phyloP scores from a whole-genome alignment of 2,329 filamentous ascomycete species.

The Xylariaceae sp. region DNA sequence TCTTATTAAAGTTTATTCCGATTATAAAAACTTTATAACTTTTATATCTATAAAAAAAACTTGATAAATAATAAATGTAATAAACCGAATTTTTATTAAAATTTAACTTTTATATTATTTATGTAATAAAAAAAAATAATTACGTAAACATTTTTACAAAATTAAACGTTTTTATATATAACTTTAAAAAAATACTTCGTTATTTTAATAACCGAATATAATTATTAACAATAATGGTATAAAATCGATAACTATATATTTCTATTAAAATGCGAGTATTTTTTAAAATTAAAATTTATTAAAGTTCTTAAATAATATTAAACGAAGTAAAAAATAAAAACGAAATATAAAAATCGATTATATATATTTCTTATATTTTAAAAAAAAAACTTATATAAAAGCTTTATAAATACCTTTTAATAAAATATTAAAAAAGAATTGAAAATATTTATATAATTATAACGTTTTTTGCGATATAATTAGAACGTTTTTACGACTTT shows the following conservation, averaged over 20 bases:
- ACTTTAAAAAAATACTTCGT: neutral
- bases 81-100: conserved; percentile 6
- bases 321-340: neutral
- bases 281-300: neutral
- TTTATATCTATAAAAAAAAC: conserved; percentile 4
- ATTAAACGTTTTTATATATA: neutral
- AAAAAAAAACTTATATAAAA: conserved; percentile 19
- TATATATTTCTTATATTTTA: conserved; percentile 13
- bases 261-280: neutral
- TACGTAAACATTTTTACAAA: conserved; percentile 3
- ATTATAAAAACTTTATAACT: conserved; percentile 22
- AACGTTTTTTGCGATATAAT: too few species aligned
- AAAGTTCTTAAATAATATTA: neutral
- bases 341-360: neutral
- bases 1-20: conserved; percentile 19
- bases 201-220: too few species aligned
- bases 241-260: neutral
- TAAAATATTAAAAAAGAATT: conserved; percentile 10
- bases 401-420: conserved; percentile 6
- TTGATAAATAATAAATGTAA: conserved; percentile 5
- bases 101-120: conserved; percentile 2
- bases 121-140: conserved; percentile 17
- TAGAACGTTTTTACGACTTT: conserved; percentile 12
- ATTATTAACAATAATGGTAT: neutral
- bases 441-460: conserved; percentile 13